Percentiles rank a stretch among this genome's conserved stretches.
These are phyloP conservation scores for Nannochloropsis salina DNA, from an alignment of 108 stramenopile species.

Conservation along the genomic window DNA sequence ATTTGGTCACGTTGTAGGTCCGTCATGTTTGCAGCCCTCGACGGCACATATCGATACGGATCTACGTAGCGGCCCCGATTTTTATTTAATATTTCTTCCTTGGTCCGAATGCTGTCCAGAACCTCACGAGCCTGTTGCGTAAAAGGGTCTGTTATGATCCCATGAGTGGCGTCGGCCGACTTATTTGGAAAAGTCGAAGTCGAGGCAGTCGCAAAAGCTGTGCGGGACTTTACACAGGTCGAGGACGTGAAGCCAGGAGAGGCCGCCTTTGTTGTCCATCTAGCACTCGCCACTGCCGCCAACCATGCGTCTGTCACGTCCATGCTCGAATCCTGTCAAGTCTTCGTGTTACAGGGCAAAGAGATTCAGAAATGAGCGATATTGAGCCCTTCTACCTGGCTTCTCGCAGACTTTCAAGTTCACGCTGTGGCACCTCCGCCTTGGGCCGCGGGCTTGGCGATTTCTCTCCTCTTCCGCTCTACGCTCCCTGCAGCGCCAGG, in stretches of 20 bases:
- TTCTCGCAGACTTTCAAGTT: too few relatives aligned
- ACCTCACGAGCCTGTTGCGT: not conserved
- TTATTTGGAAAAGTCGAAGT: not conserved
- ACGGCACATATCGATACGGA: not conserved
- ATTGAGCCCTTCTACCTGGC: too few relatives aligned
- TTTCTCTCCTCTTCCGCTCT: too few relatives aligned
- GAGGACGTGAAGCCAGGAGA: not conserved
- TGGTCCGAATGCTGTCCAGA: not conserved
- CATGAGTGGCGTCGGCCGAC: not conserved
- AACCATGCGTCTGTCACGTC: constrained; percentile 15
- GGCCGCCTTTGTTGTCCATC: not conserved
- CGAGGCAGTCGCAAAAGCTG: not conserved
- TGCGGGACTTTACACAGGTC: not conserved
- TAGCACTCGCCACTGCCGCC: not conserved
- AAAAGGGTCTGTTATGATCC: not conserved
- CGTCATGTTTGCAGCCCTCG: constrained; percentile 4
- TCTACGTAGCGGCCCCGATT: constrained; percentile 13
- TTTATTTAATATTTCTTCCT: not conserved
- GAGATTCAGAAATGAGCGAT: too few relatives aligned
- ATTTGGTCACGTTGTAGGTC: not conserved
- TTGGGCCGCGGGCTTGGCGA: too few relatives aligned
- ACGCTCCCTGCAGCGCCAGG: too few relatives aligned
- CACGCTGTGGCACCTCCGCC: too few relatives aligned
- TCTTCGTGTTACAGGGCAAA: too few relatives aligned
- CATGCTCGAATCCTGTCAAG: not conserved